Conservation (phyloP, 108 stramenopile genomes). For the Conticribra weissflogii region DNA sequence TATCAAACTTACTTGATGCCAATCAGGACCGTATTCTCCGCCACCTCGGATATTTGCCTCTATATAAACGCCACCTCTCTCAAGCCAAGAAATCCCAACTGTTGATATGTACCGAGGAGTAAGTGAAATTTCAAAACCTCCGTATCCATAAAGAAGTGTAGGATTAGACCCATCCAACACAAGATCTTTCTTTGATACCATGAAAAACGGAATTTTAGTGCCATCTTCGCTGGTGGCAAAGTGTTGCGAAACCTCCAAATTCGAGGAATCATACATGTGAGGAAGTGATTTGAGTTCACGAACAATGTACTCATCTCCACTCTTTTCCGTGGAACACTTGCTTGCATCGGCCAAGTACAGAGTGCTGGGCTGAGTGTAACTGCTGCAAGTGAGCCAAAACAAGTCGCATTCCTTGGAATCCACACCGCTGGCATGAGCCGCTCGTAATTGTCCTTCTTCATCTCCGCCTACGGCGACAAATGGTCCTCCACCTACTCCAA, state of each 20-base stretch:
- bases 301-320: conserved; percentile 49
- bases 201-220: conserved; percentile 79
- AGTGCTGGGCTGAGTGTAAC: conserved; percentile 74
- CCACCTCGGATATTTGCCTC: conserved; percentile 98
- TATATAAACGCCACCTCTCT: conserved; percentile 92
- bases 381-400: conserved; percentile 74
- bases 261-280: conserved; percentile 62
- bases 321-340: conserved; percentile 34
- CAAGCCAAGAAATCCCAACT: conserved; percentile 84
- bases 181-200: conserved; percentile 46
- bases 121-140: conserved; percentile 96
- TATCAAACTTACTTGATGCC: conserved; percentile 76
- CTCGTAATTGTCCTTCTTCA: conserved; percentile 69
- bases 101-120: conserved; percentile 86
- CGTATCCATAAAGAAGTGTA: conserved; percentile 82
- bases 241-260: conserved; percentile 64
- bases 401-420: conserved; percentile 68
- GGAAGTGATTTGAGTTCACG: conserved; percentile 71
- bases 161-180: conserved; percentile 44
- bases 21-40: conserved; percentile 89
- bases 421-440: conserved; percentile 57
- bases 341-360: conserved; percentile 73
- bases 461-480: conserved; percentile 57
- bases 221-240: conserved; percentile 85
- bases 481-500: conserved; percentile 59